Conservation (phyloP, 345 rosid genomes). For the Punica granatum region DNA sequence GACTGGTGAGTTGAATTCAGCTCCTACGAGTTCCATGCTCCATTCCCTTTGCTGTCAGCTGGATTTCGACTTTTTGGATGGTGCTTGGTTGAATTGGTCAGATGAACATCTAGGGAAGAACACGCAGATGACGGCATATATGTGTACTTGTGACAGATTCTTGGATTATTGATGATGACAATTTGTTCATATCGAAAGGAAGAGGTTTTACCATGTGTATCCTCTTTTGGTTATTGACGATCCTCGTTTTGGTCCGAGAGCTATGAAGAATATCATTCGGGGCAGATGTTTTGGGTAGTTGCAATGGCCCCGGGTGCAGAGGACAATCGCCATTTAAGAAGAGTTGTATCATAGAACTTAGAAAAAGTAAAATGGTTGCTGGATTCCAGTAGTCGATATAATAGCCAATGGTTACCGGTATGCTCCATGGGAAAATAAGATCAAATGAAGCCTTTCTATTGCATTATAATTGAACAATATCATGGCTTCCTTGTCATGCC, state of each 20-base stretch:
- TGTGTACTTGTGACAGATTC: not conserved
- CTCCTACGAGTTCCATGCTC: not conserved
- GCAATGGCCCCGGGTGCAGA: too few relatives aligned
- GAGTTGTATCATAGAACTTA: too few relatives aligned
- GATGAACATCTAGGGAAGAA: not conserved
- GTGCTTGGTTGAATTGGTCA: not conserved
- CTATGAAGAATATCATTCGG: not conserved
- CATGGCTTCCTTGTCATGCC: too few relatives aligned
- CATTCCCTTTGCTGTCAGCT: too few relatives aligned
- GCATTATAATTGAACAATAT: too few relatives aligned
- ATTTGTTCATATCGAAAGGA: not conserved
- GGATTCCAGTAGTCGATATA: not conserved
- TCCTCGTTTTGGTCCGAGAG: not conserved
- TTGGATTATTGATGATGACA: not conserved
- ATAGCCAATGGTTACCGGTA: not conserved
- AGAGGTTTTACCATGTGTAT: not conserved
- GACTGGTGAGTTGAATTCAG: conserved; percentile 42
- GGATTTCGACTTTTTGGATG: too few relatives aligned
- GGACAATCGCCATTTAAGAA: too few relatives aligned
- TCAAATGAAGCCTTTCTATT: too few relatives aligned
- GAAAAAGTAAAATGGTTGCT: not conserved
- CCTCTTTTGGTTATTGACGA: not conserved
- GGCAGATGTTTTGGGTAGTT: too few relatives aligned
- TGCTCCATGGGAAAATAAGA: not conserved
- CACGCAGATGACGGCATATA: not conserved